Evolutionary conservation across 805 yeast genomes (phyloP).

Genomic region (Peterozyma xylosa): DNA sequence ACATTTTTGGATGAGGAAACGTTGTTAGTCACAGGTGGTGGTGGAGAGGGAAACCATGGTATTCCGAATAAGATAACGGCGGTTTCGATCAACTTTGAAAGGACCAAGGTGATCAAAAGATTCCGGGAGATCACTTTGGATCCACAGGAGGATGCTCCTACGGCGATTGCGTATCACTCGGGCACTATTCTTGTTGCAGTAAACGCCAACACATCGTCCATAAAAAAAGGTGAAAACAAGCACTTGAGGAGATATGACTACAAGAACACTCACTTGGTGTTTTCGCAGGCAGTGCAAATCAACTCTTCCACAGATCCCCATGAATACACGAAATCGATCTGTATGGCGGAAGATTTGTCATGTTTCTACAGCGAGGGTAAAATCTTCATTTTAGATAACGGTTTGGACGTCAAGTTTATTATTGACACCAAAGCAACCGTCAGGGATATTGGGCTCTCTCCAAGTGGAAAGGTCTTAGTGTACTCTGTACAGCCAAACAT

Average conservation of each 20-base stretch:
- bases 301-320: constrained; percentile 39
- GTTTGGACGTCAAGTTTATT: constrained; percentile 45
- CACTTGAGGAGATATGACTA: constrained; percentile 62
- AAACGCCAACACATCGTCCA: constrained; percentile 56
- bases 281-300: constrained; percentile 53
- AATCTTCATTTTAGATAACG: constrained; percentile 53
- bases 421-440: constrained; percentile 46
- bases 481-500: constrained; percentile 46
- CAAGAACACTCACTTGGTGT: constrained; percentile 54
- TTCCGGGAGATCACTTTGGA: constrained; percentile 56
- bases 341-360: constrained; percentile 52
- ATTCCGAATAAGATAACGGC: constrained; percentile 78
- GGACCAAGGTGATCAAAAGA: constrained; percentile 41
- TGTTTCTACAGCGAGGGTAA: constrained; percentile 61
- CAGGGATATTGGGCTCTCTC: constrained; percentile 61
- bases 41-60: constrained; percentile 90
- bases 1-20: constrained; percentile 55
- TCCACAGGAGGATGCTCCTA: constrained; percentile 79
- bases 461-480: constrained; percentile 57
- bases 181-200: constrained; percentile 63
- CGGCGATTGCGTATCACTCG: constrained; percentile 47
- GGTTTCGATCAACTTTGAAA: constrained; percentile 46
- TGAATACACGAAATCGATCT: constrained; percentile 59
- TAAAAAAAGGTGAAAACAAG: constrained; percentile 55
- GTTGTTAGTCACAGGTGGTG: constrained; percentile 83